Evolutionary conservation across 2,329 filamentous ascomycete genomes (phyloP).

Genomic region (Aspergillus aculeatinus): DNA sequence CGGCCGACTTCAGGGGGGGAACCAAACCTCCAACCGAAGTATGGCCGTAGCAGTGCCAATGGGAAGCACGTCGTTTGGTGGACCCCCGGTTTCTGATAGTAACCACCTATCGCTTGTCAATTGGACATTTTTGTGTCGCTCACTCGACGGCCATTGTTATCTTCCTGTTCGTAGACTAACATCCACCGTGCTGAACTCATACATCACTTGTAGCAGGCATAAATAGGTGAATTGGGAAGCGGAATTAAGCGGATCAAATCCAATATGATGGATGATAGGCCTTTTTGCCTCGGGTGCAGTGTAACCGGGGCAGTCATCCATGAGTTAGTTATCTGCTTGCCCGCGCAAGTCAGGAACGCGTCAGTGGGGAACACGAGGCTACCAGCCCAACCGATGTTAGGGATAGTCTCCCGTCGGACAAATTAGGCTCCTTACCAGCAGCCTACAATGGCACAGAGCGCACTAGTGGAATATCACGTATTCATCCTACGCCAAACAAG

Average conservation of each 20-base stretch:
- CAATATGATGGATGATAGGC: conserved; percentile 1
- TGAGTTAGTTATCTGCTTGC: conserved; percentile 13
- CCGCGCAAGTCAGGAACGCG: conserved; percentile 30
- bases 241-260: background rate
- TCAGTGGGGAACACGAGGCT: conserved; percentile 26
- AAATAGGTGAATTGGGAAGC: background rate
- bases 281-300: background rate
- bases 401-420: conserved; percentile 15
- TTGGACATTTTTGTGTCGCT: background rate
- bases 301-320: background rate
- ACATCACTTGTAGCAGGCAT: background rate
- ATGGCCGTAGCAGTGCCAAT: conserved; percentile 13
- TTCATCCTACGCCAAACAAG: conserved; percentile 1
- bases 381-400: conserved; percentile 20
- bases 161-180: background rate
- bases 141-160: background rate
- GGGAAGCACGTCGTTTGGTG: conserved; percentile 1
- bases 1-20: conserved; percentile 5
- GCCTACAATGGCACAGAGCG: conserved; percentile 1
- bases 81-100: background rate
- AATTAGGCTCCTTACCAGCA: conserved; percentile 17
- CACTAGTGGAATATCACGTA: conserved; percentile 15
- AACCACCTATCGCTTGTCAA: background rate
- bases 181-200: background rate
- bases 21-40: conserved; percentile 10